Evolutionary conservation across 2,329 filamentous ascomycete species (phyloP).

Genomic region (Macrophomina tecta): DNA sequence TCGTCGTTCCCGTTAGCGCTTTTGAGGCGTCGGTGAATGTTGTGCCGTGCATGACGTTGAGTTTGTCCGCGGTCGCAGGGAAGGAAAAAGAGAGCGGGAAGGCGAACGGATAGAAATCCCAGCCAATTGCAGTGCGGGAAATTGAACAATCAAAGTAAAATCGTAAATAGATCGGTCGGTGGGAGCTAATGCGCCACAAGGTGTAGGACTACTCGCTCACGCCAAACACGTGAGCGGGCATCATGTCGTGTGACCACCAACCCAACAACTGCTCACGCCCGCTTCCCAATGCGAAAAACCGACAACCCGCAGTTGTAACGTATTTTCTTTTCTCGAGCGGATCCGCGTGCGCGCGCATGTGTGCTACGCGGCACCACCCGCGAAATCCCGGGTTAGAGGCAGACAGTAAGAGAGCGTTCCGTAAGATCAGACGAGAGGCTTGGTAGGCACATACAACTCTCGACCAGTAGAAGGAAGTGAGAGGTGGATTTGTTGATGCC

Average conservation of each 20-base stretch:
- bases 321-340: background rate
- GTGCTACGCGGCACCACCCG: constrained; percentile 14
- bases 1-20: background rate
- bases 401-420: background rate
- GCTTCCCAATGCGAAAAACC: background rate
- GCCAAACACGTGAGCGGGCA: constrained; percentile 8
- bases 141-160: background rate
- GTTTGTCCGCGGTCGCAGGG: background rate
- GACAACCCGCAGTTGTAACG: background rate
- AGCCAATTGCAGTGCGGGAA: background rate
- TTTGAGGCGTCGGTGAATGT: background rate
- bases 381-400: constrained; percentile 9
- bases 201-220: background rate
- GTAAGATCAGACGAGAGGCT: background rate
- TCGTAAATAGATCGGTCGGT: background rate
- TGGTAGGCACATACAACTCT: background rate
- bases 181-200: background rate
- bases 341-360: background rate
- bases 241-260: constrained; percentile 3
- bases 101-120: background rate
- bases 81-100: background rate
- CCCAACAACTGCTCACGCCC: background rate
- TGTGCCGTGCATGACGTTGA: background rate
- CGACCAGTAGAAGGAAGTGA: background rate
- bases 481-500: background rate